phyloP scores from a whole-genome alignment of 805 yeast species.

The Novakomyces olei region DNA sequence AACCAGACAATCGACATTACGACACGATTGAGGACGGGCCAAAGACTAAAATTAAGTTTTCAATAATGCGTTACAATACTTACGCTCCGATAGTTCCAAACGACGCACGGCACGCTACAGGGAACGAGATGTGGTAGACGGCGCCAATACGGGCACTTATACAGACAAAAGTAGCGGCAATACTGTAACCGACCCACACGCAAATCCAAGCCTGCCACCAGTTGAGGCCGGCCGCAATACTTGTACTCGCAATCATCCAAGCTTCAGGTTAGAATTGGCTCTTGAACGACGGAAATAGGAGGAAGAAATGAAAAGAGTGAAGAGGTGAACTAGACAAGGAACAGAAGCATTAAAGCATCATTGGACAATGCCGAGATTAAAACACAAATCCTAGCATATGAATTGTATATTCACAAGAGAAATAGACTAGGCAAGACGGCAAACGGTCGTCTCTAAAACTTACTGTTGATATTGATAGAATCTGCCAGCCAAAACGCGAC shows the following conservation, averaged over 20 bases:
- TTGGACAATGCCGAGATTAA: too few species aligned
- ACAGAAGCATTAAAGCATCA: too few species aligned
- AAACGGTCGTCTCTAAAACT: too few species aligned
- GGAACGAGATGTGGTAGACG: constrained; percentile 63
- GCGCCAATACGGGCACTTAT: constrained; percentile 43
- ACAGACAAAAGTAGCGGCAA: constrained; percentile 44
- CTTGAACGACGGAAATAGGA: too few species aligned
- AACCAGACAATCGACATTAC: constrained; percentile 78
- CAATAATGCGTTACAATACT: too few species aligned
- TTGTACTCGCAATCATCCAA: constrained; percentile 80
- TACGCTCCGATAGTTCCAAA: constrained; percentile 81
- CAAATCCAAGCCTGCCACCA: constrained; percentile 90
- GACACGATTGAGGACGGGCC: constrained; percentile 78
- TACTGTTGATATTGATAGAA: constrained; percentile 68
- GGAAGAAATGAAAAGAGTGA: too few species aligned
- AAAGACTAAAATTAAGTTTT: too few species aligned
- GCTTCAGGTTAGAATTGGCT: too few species aligned
- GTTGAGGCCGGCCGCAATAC: constrained; percentile 49
- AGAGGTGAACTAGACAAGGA: too few species aligned
- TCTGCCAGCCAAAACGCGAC: constrained; percentile 75
- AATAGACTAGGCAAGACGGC: too few species aligned
- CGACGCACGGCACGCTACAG: constrained; percentile 57
- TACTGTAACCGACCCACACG: constrained; percentile 63
- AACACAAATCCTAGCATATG: too few species aligned
- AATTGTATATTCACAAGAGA: too few species aligned